These are phyloP conservation scores for Ambrosia trifida DNA, from an alignment of 129 eudicot species.

Conservation along the genomic window DNA sequence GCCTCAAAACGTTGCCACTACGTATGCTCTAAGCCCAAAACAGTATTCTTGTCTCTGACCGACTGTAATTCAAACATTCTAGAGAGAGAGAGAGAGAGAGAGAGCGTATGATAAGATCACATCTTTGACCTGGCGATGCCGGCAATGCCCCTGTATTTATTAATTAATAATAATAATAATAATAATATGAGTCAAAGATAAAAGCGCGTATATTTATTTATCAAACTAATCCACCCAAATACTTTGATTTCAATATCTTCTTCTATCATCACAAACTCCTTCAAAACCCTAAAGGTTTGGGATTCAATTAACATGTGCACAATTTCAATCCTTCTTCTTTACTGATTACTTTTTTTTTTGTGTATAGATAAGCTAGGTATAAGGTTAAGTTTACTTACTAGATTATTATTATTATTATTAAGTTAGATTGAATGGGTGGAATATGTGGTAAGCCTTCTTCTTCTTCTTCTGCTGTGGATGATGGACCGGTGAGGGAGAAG, in stretches of 20 bases:
- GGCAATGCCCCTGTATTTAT: not conserved
- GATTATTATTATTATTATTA: not conserved
- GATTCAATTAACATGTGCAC: not conserved
- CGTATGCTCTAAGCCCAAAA: too few relatives aligned
- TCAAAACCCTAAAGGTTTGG: constrained; percentile 17
- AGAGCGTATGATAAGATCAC: not conserved
- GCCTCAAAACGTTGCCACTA: too few relatives aligned
- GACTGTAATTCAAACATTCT: not conserved
- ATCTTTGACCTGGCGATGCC: constrained; percentile 18
- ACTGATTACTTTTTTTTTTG: too few relatives aligned
- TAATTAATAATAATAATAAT: not conserved
- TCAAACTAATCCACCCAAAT: not conserved
- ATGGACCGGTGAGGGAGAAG: constrained; percentile 31
- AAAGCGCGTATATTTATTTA: not conserved
- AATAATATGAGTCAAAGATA: not conserved
- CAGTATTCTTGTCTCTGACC: not conserved
- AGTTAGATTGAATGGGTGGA: constrained; percentile 51
- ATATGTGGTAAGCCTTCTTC: constrained; percentile 64
- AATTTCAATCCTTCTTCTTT: too few relatives aligned
- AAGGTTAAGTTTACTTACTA: not conserved
- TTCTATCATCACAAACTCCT: not conserved
- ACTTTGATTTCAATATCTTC: not conserved
- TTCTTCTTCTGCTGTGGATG: constrained; percentile 24
- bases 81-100: constrained; percentile 11
- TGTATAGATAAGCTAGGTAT: too few relatives aligned